Evolutionary conservation across 805 yeast species (phyloP), one percentile per base, ranked within the genome.

Genomic region (Candida boidinii): DNA sequence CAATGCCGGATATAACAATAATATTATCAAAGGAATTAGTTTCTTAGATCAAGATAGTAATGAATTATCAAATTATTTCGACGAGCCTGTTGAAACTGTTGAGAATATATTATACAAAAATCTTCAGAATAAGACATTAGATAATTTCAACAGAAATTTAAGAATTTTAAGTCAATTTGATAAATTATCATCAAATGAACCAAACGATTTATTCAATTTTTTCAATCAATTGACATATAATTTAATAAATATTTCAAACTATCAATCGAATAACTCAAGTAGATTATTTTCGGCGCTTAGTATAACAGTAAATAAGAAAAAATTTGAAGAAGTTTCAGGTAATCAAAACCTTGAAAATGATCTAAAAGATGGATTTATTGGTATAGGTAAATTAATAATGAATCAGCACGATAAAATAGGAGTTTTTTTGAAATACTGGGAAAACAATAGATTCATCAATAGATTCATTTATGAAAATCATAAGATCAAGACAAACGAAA

Each of bases 341-440:
- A 20, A 14, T 16, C 39, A 38, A 8, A 39, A 39, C 12, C 19
- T 26, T 8, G 4, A 29, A 12, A 5, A 23, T 12, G 50, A 51
- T 29, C 27, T 45, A 16, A 25, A 42, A 26, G 36, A 39, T 23
- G 53, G 57, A 5, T 30, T 36, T 26, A 15, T 17, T 7, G 58
- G 60, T 1, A 33, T 53, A 8, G 61, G 61, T 2, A 36, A 41
- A 28, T 35, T 56, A 2, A 23, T 48, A 25, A 32, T 48, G 17
- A 56, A 56, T 33, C 48, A 45, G 23, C 36, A 44, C 23, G 50
- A 48, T 23, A 51, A 49, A 34, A 53, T 56, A 25, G 62, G 62
- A 2, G 38, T 56, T 6, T 56, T 54, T 36, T 23, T 56, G 14
- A 49, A 54, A 29, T 44, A 47, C 13, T 56, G 62, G 62, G 51